Evolutionary conservation across 768 basidiomycete genomes (phyloP).

Genomic region (Psilocybe tampanensis): DNA sequence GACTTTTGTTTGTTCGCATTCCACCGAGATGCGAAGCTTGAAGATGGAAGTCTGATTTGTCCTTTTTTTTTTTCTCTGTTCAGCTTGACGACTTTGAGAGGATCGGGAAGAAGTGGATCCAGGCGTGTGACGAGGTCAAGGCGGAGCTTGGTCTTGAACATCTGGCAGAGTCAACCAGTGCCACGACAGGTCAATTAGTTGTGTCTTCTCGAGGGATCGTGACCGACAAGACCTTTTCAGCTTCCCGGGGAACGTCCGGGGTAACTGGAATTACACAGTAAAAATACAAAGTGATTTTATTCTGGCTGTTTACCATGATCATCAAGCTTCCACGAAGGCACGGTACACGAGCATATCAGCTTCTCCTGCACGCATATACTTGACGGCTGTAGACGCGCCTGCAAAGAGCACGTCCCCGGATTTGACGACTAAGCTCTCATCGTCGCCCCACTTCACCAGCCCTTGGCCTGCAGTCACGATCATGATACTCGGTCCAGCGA

Average conservation of each 20-base stretch:
- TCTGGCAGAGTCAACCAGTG: background rate
- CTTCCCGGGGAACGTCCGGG: background rate
- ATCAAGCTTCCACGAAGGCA: constrained; percentile 58
- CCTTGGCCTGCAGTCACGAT: constrained; percentile 78
- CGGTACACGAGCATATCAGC: constrained; percentile 58
- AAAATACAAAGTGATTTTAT: background rate
- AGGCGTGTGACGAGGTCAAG: constrained; percentile 35
- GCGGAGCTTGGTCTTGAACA: constrained; percentile 22
- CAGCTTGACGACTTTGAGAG: constrained; percentile 46
- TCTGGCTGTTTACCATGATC: too few relatives aligned
- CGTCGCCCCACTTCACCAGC: constrained; percentile 48
- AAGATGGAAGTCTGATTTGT: too few relatives aligned
- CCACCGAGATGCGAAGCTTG: too few relatives aligned
- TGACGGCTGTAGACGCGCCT: constrained; percentile 66
- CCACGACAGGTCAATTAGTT: too few relatives aligned
- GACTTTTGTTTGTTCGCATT: too few relatives aligned
- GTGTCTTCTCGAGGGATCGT: too few relatives aligned
- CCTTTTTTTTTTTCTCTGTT: background rate
- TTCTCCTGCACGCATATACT: constrained; percentile 41
- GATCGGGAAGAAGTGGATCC: constrained; percentile 36
- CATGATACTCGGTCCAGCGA: constrained; percentile 85
- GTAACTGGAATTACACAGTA: background rate
- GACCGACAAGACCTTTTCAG: too few relatives aligned
- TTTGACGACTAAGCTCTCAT: constrained; percentile 39
- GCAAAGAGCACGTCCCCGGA: constrained; percentile 83